Percentiles rank a stretch among this genome's conserved stretches.
Conservation (phyloP, 176 grass and related monocot species). For the Oryza officinalis region DNA sequence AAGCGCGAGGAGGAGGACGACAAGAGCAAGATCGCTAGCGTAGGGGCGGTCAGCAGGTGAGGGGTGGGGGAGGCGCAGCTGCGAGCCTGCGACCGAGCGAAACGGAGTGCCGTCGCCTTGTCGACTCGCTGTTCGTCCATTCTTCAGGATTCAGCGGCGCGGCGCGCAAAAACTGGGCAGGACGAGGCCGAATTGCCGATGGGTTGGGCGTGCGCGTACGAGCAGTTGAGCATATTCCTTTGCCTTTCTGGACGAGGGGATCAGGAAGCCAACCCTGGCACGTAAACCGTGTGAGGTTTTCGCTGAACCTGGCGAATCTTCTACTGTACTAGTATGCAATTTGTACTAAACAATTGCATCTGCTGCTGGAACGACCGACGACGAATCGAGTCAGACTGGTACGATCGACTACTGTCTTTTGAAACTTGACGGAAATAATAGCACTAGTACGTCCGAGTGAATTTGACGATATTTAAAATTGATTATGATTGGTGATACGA, state of each 20-base stretch:
- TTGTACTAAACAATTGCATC: not conserved
- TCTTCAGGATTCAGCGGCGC: not conserved
- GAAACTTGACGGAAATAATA: not conserved
- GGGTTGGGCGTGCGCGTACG: not conserved
- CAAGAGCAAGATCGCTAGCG: not conserved
- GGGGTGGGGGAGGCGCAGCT: not conserved
- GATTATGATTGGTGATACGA: not conserved
- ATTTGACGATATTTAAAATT: not conserved
- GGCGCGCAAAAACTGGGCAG: not conserved
- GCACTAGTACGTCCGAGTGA: not conserved
- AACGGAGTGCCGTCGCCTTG: not conserved
- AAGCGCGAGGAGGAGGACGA: not conserved
- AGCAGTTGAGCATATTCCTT: not conserved
- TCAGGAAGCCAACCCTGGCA: not conserved
- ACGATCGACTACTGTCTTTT: not conserved
- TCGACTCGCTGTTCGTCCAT: not conserved
- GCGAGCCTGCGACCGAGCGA: not conserved
- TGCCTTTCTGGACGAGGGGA: not conserved
- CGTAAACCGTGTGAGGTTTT: not conserved
- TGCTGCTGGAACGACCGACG: not conserved
- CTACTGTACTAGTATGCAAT: not conserved
- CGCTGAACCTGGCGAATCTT: not conserved
- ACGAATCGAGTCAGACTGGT: not conserved
- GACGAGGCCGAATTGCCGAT: not conserved
- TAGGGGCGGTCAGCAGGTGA: not conserved